Evolutionary conservation across 148 eudicot genomes (phyloP).

Genomic region (Silene latifolia): DNA sequence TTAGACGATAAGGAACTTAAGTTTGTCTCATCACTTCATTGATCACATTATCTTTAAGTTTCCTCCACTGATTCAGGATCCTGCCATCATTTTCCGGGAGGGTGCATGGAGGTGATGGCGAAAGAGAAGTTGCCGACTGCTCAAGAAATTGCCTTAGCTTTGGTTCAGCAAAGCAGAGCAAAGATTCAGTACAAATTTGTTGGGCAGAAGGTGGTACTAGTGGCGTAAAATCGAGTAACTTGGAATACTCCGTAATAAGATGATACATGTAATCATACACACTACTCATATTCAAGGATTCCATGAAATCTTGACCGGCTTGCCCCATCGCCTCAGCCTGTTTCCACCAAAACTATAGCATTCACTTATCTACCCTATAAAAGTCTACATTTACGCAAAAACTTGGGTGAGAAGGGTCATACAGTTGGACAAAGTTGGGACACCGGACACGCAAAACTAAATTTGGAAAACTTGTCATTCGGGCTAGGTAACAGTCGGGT

Average conservation of each 20-base stretch:
- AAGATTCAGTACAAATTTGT: conserved; percentile 62
- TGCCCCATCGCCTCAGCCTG: conserved; percentile 66
- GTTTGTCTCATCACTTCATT: conserved; percentile 13
- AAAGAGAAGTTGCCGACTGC: conserved; percentile 53
- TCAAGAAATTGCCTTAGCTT: conserved; percentile 53
- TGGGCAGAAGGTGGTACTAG: conserved; percentile 50
- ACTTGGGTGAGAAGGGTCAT: not conserved
- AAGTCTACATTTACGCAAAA: not conserved
- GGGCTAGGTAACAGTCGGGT: no score
- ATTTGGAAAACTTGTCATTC: no score
- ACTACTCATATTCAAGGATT: conserved; percentile 55
- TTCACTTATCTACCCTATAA: not conserved
- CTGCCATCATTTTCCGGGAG: conserved; percentile 34
- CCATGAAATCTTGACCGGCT: conserved; percentile 73
- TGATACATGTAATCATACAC: conserved; percentile 88
- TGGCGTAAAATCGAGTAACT: conserved; percentile 62
- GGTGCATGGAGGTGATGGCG: conserved; percentile 56
- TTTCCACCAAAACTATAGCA: not conserved
- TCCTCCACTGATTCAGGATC: conserved; percentile 36
- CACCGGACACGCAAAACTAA: no score
- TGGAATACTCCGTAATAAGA: conserved; percentile 64
- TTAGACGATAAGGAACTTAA: not conserved
- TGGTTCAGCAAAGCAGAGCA: conserved; percentile 79
- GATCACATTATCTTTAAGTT: conserved; percentile 36
- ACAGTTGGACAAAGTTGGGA: not conserved